Evolutionary conservation across 768 basidiomycete species (phyloP), one percentile per base, ranked within the genome.

Genomic region (Pleurotus sapidus): DNA sequence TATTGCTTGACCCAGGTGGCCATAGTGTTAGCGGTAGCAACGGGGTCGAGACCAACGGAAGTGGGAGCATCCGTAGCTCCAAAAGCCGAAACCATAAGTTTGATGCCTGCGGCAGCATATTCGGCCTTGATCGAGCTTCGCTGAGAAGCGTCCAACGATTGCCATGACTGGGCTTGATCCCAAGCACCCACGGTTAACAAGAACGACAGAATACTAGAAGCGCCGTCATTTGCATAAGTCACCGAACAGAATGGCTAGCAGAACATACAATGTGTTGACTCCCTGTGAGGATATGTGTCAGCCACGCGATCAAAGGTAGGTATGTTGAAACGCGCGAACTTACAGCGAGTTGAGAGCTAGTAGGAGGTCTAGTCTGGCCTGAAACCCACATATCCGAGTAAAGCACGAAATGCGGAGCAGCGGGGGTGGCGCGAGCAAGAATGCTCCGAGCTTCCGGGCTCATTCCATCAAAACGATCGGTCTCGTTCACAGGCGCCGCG

Each of bases 51-150:
- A 30, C 77, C 77, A 17, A 55, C 63, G 9, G 74, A 72, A 14
- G 81, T 83, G 3, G 82, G 82, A 11, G 71, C 63, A 51, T 80
- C 77, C 11, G 74, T 68, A 4, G 79, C 73, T 5, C 81, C 81
- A 60, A 86, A 86, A 3, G 72, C 74, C 46, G 82, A 81, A 4
- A 86, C 84, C 53, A 87, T 75, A 46, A 87, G 63, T 18, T 78
- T 79, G 65, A 85, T 84, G 17, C 84, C 84, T 5, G 83, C 82
- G 0, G 77, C 73, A 20, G 72, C 72, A 63, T 85, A 86, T 57
- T 79, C 73, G 0, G 75, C 60, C 58, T 82, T 68, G 62, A 79
- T 73, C 12, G 72, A 37, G 11, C 74, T 58, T 25, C 83, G 76
- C 34, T 79, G 65, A 15, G 60, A 59, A 4, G 70, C 69, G 1